These are phyloP conservation scores for Pseudopyrenochaeta lycopersici DNA, from an alignment of 2,329 filamentous ascomycete species.

Conservation along the genomic window DNA sequence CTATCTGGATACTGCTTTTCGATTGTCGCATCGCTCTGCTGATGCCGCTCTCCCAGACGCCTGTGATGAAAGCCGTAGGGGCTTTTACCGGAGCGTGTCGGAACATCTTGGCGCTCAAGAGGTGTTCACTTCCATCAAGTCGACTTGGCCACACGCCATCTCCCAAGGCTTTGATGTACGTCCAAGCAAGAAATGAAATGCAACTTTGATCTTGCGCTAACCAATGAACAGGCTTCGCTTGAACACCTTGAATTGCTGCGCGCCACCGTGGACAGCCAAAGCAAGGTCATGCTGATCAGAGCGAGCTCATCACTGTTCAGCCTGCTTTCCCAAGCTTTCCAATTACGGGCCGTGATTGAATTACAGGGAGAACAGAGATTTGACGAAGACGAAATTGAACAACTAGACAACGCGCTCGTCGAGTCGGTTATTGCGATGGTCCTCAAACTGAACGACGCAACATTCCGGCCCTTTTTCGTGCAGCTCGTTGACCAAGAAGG, in stretches of 20 bases:
- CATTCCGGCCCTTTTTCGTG: conserved; percentile 90
- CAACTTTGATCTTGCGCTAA: neutral
- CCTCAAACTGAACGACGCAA: conserved; percentile 93
- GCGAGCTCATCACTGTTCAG: conserved; percentile 74
- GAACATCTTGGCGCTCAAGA: conserved; percentile 79
- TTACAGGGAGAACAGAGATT: conserved; percentile 53
- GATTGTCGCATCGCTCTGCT: conserved; percentile 76
- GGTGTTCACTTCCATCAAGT: conserved; percentile 76
- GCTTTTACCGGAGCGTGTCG: conserved; percentile 78
- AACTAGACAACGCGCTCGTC: conserved; percentile 72
- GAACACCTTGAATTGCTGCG: conserved; percentile 77
- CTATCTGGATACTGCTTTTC: conserved; percentile 76
- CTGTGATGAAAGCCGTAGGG: conserved; percentile 70
- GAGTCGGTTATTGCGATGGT: conserved; percentile 86
- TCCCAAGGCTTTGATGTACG: conserved; percentile 69
- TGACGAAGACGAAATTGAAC: conserved; percentile 61
- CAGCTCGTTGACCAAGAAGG: conserved; percentile 81
- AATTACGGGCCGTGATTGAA: conserved; percentile 64
- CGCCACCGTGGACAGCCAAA: conserved; percentile 76
- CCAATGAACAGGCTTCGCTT: conserved; percentile 50
- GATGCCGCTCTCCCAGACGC: conserved; percentile 68
- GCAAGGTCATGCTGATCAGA: conserved; percentile 81
- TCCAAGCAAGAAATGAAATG: conserved; percentile 7
- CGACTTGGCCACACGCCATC: conserved; percentile 75
- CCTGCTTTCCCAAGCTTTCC: conserved; percentile 65